Base-by-base conservation (phyloP, 176 grass and related monocot genomes). In the Ampelocalamus luodianensis region DNA sequence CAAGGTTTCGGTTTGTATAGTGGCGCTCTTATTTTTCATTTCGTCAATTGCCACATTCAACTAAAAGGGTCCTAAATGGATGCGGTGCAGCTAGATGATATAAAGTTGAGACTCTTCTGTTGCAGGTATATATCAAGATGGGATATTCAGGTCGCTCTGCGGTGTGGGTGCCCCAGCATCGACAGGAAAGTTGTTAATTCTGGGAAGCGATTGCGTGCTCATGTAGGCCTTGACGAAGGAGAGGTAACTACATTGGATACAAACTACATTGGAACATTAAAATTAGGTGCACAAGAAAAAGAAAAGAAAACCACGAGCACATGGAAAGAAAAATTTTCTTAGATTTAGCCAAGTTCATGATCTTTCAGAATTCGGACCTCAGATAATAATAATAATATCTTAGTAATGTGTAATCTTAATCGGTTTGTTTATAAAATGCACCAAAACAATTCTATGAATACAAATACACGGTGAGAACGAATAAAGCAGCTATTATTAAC, bases 181-280 rank as follows among this genome's bases (percentile, higher is more conserved):
- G 96, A 98, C 71, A 89, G 89, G 73, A 98, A 98, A 87, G 87
- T 98, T 87, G 87, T 93, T 18, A 93, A 95, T 81, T 93, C 96
- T 34, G 91, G 85, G 40, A 98, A 98, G 77, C 96, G 91, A 53
- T 66, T 93, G 80, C 90, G 91, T 66, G 93, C 83, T 77, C 84
- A 93, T 90, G 85, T 98, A 75, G 91, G 91, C 7, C 92, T 95
- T 81, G 91, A 92, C 60, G 96, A 98, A 92, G 93, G 89, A 90
- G 85, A 95, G 84, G 95, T 93, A 92, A 85, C 32, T 82, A 87
- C 32, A 50, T 48, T 63, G 27, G 42, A 22, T 8, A 53, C 16
- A 17, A 53, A 18, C 16, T 53, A 17, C 50, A 53, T 6, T 18
- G 16, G 10, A 53, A 53, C 16, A 62, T 34, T 4, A 58, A 48